Base-by-base conservation (phyloP, 345 rosid genomes). In the Populus alba region DNA sequence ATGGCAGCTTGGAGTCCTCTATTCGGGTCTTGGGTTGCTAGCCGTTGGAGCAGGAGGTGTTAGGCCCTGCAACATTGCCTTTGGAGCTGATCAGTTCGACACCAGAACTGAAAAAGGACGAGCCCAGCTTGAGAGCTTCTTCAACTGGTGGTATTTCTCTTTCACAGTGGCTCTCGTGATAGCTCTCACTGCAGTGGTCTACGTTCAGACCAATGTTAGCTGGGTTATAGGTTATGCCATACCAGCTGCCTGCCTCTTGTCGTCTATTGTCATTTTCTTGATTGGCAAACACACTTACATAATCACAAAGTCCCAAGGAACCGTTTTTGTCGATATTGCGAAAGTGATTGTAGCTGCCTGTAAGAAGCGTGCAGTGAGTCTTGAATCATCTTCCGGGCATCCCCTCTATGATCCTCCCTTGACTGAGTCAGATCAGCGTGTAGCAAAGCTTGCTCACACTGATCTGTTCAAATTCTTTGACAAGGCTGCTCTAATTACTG, bases 131-230 rank as follows among this genome's bases (percentile, higher is more conserved):
- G 89, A 87, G 61, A 88, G 89, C 70, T 93, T 91, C 88, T 93
- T 90, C 88, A 91, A 89, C 76, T 91, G 96, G 94, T 91, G 92
- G 94, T 93, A 93, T 81, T 88, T 91, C 83, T 89, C 88, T 65
- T 91, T 93, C 85, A 88, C 92, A 13, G 74, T 88, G 66, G 83
- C 93, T 39, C 85, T 91, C 6, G 45, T 88, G 18, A 66, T 90
- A 20, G 91, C 93, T 55, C 89, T 91, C 74, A 89, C 91, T 6
- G 84, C 61, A 10, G 97, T 93, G 2, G 89, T 90, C 80, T 90
- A 91, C 49, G 80, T 90, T 74, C 94, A 91, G 81, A 83, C 92
- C 17, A 84, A 87, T 57, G 78, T 91, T 70, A 93, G 94, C 61
- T 93, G 94, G 98, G 75, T 83, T 69, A 68, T 90, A 15, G 94